Base-by-base conservation (phyloP, 768 basidiomycete genomes). In the Kwoniella sp. region DNA sequence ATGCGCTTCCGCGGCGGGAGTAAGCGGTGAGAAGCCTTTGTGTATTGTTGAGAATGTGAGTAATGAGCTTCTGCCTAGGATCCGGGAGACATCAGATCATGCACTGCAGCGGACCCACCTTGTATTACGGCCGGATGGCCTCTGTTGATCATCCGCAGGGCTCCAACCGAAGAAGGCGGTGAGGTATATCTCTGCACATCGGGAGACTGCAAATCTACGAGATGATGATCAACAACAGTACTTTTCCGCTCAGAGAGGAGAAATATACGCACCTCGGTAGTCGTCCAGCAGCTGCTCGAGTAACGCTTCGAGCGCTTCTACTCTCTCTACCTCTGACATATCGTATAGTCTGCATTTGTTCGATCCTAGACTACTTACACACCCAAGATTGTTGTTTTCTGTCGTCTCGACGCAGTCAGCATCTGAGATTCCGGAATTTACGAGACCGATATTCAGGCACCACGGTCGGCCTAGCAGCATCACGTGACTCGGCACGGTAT, bases 51-150 rank as follows among this genome's bases (percentile, higher is more conserved):
- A 8, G 17, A 26, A 12, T 59, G 31, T 48, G 13, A n/a, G n/a
- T n/a, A n/a, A n/a, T n/a, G n/a, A n/a, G n/a, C n/a, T n/a, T n/a
- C n/a, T n/a, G n/a, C n/a, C n/a, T n/a, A n/a, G n/a, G n/a, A n/a
- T n/a, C n/a, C n/a, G n/a, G n/a, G n/a, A n/a, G n/a, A n/a, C n/a
- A n/a, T n/a, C n/a, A n/a, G n/a, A n/a, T n/a, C n/a, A n/a, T n/a
- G n/a, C n/a, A n/a, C n/a, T n/a, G n/a, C n/a, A n/a, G n/a, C n/a
- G n/a, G 41, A 56, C 72, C 41, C 50, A 74, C 91, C 87, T 84
- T 86, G 86, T 59, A 93, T 89, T 8, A 92, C 73, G 17, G 88
- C 88, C 2, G 91, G 91, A 63, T 90, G 83, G 13, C 87, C 86
- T 52, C 90, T 83, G 67, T 87, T 86, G 4, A 88, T 84, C 20